These are phyloP conservation scores for Mucor velutinosus DNA, from an alignment of 371 early-diverging fungal genomes.

Conservation along the genomic window DNA sequence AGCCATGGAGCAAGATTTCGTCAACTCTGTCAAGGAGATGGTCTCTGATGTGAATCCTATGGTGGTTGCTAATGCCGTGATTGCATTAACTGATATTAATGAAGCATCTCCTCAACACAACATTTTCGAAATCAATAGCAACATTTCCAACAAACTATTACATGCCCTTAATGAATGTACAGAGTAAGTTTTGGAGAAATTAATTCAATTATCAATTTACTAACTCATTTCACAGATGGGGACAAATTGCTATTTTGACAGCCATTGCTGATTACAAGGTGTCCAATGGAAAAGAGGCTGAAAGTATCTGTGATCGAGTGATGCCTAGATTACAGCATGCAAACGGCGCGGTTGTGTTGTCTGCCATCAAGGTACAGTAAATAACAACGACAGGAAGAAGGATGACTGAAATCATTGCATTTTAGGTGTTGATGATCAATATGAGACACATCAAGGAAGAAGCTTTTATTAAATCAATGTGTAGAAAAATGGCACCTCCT, in stretches of 20 bases:
- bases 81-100: constrained; percentile 92
- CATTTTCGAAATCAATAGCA: constrained; percentile 79
- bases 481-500: constrained; percentile 90
- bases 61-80: constrained; percentile 96
- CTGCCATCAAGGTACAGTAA: constrained; percentile 71
- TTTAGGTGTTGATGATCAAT: constrained; percentile 64
- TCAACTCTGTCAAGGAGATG: constrained; percentile 84
- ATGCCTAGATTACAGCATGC: constrained; percentile 91
- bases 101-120: constrained; percentile 79
- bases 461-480: constrained; percentile 64
- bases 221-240: constrained; percentile 71
- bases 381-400: constrained; percentile 4
- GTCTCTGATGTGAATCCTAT: constrained; percentile 93
- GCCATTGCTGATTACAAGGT: constrained; percentile 79
- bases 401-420: not conserved
- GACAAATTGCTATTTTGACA: constrained; percentile 92
- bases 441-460: constrained; percentile 69
- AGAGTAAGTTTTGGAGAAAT: constrained; percentile 57
- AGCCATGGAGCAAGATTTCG: constrained; percentile 82
- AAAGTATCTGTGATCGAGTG: constrained; percentile 84
- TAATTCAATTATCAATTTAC: not conserved
- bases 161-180: constrained; percentile 97
- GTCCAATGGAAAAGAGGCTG: constrained; percentile 75
- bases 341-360: constrained; percentile 90
- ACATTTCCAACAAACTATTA: constrained; percentile 84